Base-by-base conservation (phyloP, 768 basidiomycete species). In the Rubroboletus pulcherrimus region DNA sequence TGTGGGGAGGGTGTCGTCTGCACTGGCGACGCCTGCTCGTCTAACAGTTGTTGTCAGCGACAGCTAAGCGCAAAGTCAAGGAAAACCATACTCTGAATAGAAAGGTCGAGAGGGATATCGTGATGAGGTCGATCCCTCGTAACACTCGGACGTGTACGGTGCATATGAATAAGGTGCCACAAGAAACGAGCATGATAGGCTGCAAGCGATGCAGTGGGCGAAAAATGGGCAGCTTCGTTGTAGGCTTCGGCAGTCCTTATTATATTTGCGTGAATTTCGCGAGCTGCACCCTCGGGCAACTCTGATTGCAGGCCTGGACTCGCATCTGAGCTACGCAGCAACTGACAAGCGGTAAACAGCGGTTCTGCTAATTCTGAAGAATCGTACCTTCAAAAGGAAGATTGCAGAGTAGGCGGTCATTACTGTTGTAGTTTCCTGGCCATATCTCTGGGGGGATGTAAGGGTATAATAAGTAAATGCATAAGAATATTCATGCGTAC, bases 331-430 rank as follows among this genome's bases (percentile, higher is more conserved):
- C 80, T 84, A 37, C 89, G 85, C 38, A 91, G 76, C 49, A 93
- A 80, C 91, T 91, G 49, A 38, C 19, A 17, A 51, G 19, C 37
- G 42, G 30, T 63, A 47, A 63, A 51, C 31, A n/a, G 30, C 31
- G 3, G 38, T 26, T 33, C 48, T 11, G 24, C 29, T 40, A 34
- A 34, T 34, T n/a, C 8, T 21, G 34, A n/a, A 61, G 71, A 11
- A 29, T 24, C 53, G 50, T 66, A 88, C 91, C 78, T 80, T 86
- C 60, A 93, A 74, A 59, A 93, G 73, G 66, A 91, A 87, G 37
- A 93, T 83, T 19, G 91, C 90, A 45, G 87, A 83, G 64, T 93
- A 93, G 26, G 89, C 91, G 19, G 87, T 88, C 91, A 93, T 93
- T 44, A 88, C 82, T 8, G 87, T 85, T 57, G 91, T 83, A 5